Evolutionary conservation across 805 yeast species (phyloP).

Genomic region (Cyberlindnera americana): DNA sequence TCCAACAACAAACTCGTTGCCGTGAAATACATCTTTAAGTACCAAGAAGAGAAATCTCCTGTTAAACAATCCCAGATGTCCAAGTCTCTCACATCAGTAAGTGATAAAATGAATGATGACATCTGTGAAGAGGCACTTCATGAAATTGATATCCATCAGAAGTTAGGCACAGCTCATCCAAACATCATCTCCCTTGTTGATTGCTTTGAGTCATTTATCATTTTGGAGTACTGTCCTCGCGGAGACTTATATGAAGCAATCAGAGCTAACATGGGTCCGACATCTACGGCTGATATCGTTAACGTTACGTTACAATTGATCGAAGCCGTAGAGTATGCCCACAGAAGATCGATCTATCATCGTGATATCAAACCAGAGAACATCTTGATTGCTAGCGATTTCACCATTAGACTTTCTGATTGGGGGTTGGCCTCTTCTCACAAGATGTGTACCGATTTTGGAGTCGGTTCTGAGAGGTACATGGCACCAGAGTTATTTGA

Average conservation of each 20-base stretch:
- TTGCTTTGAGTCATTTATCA: conserved; percentile 62
- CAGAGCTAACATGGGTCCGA: conserved; percentile 56
- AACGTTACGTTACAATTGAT: conserved; percentile 59
- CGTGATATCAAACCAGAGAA: conserved; percentile 82
- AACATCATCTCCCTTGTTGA: conserved; percentile 61
- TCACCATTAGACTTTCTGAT: conserved; percentile 63
- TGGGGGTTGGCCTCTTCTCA: conserved; percentile 67
- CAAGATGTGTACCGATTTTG: conserved; percentile 63
- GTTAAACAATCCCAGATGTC: conserved; percentile 29
- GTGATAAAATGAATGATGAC: conserved; percentile 35
- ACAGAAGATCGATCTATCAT: conserved; percentile 67
- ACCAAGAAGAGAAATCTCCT: conserved; percentile 37
- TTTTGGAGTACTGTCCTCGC: conserved; percentile 79
- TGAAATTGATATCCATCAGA: conserved; percentile 63
- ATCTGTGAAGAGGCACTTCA: conserved; percentile 57
- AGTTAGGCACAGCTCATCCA: conserved; percentile 49
- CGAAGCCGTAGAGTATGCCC: conserved; percentile 76
- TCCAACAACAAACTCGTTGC: conserved; percentile 61
- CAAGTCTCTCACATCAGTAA: conserved; percentile 26
- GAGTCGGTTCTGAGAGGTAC: conserved; percentile 85
- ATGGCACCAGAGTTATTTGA: conserved; percentile 95
- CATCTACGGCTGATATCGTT: conserved; percentile 41
- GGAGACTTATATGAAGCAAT: conserved; percentile 87
- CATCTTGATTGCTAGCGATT: conserved; percentile 51
- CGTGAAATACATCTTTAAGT: conserved; percentile 74